Conservation (phyloP, 2,329 filamentous ascomycete species). For the Arthrinium phaeospermum region DNA sequence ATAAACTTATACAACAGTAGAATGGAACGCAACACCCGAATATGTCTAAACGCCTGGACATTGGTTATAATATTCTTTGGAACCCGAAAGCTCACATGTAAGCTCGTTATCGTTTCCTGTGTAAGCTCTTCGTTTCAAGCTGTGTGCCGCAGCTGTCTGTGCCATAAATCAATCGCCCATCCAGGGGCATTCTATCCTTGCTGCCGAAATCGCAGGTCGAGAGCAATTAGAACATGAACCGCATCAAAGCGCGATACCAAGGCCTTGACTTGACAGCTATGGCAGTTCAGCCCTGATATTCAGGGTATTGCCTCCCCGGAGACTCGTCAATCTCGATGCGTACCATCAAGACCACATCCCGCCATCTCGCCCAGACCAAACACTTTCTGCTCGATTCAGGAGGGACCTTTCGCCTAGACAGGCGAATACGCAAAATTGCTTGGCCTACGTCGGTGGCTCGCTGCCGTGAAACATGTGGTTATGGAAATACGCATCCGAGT, state of each 20-base stretch:
- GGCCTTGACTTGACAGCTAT: neutral
- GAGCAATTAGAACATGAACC: too few relatives aligned
- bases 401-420: neutral
- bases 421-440: neutral
- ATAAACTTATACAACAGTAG: neutral
- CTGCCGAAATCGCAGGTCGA: too few relatives aligned
- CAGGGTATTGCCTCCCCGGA: neutral
- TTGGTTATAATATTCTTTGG: too few relatives aligned
- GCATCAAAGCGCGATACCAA: too few relatives aligned
- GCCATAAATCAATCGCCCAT: neutral
- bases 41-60: neutral
- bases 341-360: too few relatives aligned
- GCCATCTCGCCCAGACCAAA: too few relatives aligned
- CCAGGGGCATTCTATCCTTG: too few relatives aligned
- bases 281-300: too few relatives aligned
- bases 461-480: neutral
- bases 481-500: neutral
- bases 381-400: neutral
- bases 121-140: neutral
- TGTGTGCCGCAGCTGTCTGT: neutral
- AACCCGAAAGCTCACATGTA: neutral
- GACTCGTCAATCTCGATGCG: neutral
- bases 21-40: neutral
- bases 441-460: neutral
- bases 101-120: neutral